Percentiles rank a stretch among this genome's conserved stretches.
These are phyloP conservation scores for Magnaporthiopsis incrustans DNA, from an alignment of 2,329 filamentous ascomycete species.

Conservation along the genomic window DNA sequence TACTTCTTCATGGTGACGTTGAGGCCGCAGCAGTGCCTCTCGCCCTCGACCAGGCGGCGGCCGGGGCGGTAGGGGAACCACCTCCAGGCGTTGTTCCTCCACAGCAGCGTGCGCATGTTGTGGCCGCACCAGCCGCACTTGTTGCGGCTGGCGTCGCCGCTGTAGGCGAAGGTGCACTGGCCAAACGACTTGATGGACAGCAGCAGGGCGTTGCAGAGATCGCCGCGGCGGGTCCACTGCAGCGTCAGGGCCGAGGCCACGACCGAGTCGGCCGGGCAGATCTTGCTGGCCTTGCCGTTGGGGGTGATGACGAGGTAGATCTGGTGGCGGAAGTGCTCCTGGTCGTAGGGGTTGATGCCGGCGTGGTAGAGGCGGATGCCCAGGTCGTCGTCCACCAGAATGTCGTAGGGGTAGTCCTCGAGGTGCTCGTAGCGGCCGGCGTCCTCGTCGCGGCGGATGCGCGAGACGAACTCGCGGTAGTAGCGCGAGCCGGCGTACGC, in stretches of 20 bases:
- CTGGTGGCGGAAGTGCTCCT: conserved; percentile 8
- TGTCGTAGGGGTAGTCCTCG: conserved; percentile 9
- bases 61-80: conserved; percentile 4
- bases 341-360: conserved; percentile 8
- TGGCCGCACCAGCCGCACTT: conserved; percentile 8
- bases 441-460: conserved; percentile 3
- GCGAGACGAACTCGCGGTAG: conserved; percentile 6
- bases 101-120: conserved; percentile 3
- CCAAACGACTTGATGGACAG: conserved; percentile 8
- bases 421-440: conserved; percentile 7
- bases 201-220: conserved; percentile 8
- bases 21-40: conserved; percentile 7
- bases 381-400: conserved; percentile 3
- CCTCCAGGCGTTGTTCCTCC: conserved; percentile 4
- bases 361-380: conserved; percentile 6
- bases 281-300: conserved; percentile 6
- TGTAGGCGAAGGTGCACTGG: conserved; percentile 7
- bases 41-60: neutral
- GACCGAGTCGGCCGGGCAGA: neutral
- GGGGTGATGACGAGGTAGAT: conserved; percentile 5
- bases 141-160: conserved; percentile 6
- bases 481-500: conserved; percentile 6
- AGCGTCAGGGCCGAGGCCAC: conserved; percentile 6
- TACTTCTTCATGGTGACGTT: conserved; percentile 4
- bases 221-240: conserved; percentile 7